These are phyloP conservation scores for Cudoniella acicularis DNA, from an alignment of 495 filamentous ascomycete species.

Conservation along the genomic window DNA sequence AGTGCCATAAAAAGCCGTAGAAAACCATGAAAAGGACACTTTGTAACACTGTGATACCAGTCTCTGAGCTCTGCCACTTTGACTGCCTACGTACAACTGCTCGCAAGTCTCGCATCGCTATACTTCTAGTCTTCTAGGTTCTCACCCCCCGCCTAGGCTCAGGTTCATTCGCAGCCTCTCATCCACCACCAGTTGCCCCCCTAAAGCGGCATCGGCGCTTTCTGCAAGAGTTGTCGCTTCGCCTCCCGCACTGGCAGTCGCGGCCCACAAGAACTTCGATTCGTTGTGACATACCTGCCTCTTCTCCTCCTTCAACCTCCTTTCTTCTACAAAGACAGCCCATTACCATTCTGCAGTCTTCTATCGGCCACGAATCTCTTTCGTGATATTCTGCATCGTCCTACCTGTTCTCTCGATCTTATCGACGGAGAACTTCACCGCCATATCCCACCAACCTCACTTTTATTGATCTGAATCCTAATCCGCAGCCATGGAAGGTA, in stretches of 20 bases:
- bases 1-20: neutral
- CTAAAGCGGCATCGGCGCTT: constrained; percentile 29
- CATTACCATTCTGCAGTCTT: constrained; percentile 4
- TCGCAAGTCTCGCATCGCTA: neutral
- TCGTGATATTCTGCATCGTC: constrained; percentile 25
- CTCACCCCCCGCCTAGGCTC: neutral
- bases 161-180: constrained; percentile 2
- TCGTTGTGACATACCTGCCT: constrained; percentile 25
- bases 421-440: constrained; percentile 28
- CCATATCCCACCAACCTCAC: constrained; percentile 27
- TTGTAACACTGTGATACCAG: neutral
- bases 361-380: constrained; percentile 22
- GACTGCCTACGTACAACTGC: too few relatives aligned
- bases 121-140: neutral
- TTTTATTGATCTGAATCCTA: constrained; percentile 37
- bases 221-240: constrained; percentile 9
- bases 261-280: constrained; percentile 20
- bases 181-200: constrained; percentile 11
- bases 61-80: neutral
- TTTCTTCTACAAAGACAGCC: constrained; percentile 18
- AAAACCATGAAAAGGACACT: too few relatives aligned
- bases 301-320: constrained; percentile 16
- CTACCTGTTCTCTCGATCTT: constrained; percentile 21
- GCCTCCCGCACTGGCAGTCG: constrained; percentile 17
- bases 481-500: constrained; percentile 75